Base-by-base conservation (phyloP, 306 rosid species). In the Inga leiocalycina region DNA sequence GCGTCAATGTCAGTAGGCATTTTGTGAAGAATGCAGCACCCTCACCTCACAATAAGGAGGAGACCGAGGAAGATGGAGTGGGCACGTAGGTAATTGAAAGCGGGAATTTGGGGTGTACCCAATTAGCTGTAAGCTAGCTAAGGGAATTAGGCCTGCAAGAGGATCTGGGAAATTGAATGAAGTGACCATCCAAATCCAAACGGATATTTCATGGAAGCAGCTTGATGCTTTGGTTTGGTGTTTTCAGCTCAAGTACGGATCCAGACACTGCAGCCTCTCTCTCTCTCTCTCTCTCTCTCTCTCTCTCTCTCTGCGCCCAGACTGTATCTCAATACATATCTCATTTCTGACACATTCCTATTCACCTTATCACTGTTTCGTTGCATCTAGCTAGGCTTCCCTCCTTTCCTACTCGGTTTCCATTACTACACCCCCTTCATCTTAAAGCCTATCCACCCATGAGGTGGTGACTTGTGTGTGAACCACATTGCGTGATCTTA, bases 291-390 rank as follows among this genome's bases (percentile, higher is more conserved):
- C 4, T 45, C 5, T 46, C 39, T 45, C 61, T 19, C 61, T 52
- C n/a, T 51, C 6, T 46, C 61, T 52, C 59, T 52, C 22, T 51
- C 6, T 46, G 16, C 4, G 71, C 16, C 13, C 52, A 16, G 48
- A 72, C 8, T 2, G 46, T 34, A 72, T 72, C 76, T 44, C 76
- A 46, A 9, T 5, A 6, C 22, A 10, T 45, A 73, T 73, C 59
- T 73, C 62, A 13, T n/a, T 43, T 71, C 75, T 71, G 75, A 71
- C 75, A 71, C 54, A n/a, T 71, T 43, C 54, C 37, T 44, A n/a
- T n/a, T 19, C 11, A 27, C 24, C 62, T 20, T 19, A 10, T 56
- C 24, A 56, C 22, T 56, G 62, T 56, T 56, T 56, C 6, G n/a
- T 19, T 51, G 6, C 57, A 51, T 51, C 57, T 51, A 48, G 16